Evolutionary conservation across 441 rosid genomes (phyloP), one percentile per base, ranked within the genome.

Genomic region (Macaranga tanarius): DNA sequence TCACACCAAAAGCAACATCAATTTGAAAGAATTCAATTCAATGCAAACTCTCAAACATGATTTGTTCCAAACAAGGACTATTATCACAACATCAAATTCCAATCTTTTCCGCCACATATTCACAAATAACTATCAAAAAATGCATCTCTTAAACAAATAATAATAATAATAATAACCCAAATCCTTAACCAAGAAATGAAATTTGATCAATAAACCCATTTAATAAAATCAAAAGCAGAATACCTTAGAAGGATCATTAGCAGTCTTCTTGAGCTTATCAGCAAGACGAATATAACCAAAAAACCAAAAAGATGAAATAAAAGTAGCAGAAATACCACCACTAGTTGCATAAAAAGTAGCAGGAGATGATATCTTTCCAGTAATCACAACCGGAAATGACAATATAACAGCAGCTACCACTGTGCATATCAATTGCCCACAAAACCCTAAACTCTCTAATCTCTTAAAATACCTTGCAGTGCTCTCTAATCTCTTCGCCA

Each of bases 341-440:
- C 91, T 82, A 17, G 99, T 96, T 16, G 97, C 89, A 74, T 93
- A 96, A 78, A 96, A 96, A 0, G 93, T 88, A 23, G 89, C 82
- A 28, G 97, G 98, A 1, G 98, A 90, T 23, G 91, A 77, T 12
- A 93, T 80, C 80, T 83, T 92, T 77, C 98, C 97, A 0, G 97
- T 90, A 16, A 89, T 76, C 61, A 86, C 89, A 63, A 93, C 67
- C 11, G 97, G 92, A 78, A 93, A 93, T 0, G 99, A 88, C 52
- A 93, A 86, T 71, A 96, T 93, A 73, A 84, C 97, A 2, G 98
- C 97, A 2, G 98, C 89, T 5, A 93, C 99, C 13, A 84, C 81
- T 1, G 98, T 87, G 75, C 92, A 90, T 15, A 90, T 87, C 20
- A 96, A 86, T 89, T 96, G 99, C 59, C 95, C 95, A 98, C 98